Base-by-base conservation (phyloP, 306 rosid species). In the Glycyrrhiza uralensis region DNA sequence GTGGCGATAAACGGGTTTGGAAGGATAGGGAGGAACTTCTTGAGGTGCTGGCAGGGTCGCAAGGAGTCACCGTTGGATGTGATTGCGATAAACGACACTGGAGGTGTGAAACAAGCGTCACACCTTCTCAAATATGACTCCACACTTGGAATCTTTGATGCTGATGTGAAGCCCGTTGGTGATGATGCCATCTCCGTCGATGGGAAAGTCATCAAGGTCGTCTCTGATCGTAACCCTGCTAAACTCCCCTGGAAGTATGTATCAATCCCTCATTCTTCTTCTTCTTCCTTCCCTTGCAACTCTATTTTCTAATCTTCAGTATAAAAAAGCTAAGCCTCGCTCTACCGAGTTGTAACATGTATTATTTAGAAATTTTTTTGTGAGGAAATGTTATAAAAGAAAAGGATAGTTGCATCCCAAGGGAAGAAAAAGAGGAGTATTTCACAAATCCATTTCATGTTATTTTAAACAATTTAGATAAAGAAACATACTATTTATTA, bases 121-220 rank as follows among this genome's bases (percentile, higher is more conserved):
- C 99, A 94, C 88, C 96, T 94, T 74, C 97, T 94, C 82, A 94
- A 94, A 79, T 94, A 94, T 44, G 99, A 94, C 56, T 94, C 99
- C 52, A 94, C 90, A 38, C 99, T 91, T 5, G 99, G 99, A 41
- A 94, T 88, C 84, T 94, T 94, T 22, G 96, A 91, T 0, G 96
- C 99, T 7, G 95, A 89, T 28, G 99, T 94, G 75, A 91, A 94
- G 80, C 97, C 99, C 44, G 84, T 28, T 17, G 96, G 97, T 0
- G 83, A 75, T 17, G 52, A 57, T 2, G 92, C 76, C 41, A 86
- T 94, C 76, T 91, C 97, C 0, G 97, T 94, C 7, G 99, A 94
- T 66, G 99, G 99, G 24, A 87, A 94, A 72, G 30, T 86, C 83
- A 87, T 94, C 85, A 59, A 94, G 83, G 99, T 94, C 18, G 99